These are phyloP conservation scores for Sclerotinia spermophila DNA, from an alignment of 2,329 filamentous ascomycete genomes.

Conservation along the genomic window DNA sequence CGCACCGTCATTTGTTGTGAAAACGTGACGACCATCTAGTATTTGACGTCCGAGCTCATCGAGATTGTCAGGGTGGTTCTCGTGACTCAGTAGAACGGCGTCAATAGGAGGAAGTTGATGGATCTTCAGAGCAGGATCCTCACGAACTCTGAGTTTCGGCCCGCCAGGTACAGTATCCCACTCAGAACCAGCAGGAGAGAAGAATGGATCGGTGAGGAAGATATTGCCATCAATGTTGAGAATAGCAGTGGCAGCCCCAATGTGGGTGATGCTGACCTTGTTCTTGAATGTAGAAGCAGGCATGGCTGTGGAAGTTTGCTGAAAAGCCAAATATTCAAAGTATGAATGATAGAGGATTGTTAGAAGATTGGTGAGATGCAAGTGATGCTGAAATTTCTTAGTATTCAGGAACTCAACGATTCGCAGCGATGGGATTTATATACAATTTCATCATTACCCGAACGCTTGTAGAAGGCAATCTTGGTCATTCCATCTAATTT, in stretches of 20 bases:
- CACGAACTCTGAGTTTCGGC: background rate
- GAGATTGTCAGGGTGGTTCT: slow-evolving; percentile 50
- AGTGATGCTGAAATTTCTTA: too few relatives aligned
- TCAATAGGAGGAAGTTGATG: background rate
- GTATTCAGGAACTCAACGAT: too few relatives aligned
- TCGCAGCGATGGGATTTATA: too few relatives aligned
- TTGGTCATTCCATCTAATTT: too few relatives aligned
- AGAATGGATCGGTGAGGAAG: slow-evolving; percentile 47
- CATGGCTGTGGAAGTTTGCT: too few relatives aligned
- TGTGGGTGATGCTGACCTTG: slow-evolving; percentile 42
- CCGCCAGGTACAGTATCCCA: slow-evolving; percentile 25
- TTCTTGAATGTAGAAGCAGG: slow-evolving; percentile 24
- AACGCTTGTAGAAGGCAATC: too few relatives aligned
- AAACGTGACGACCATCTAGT: slow-evolving; percentile 43
- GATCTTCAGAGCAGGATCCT: background rate
- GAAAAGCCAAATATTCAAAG: too few relatives aligned
- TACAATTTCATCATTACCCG: too few relatives aligned
- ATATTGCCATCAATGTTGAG: slow-evolving; percentile 43
- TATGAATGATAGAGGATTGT: too few relatives aligned
- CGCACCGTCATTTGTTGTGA: background rate
- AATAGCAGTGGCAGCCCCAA: slow-evolving; percentile 49
- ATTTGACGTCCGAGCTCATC: slow-evolving; percentile 45
- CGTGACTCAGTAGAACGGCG: slow-evolving; percentile 43
- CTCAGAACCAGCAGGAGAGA: slow-evolving; percentile 41
- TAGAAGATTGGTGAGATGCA: too few relatives aligned